A percentile compares a stretch with the other conserved stretches of the same genome.
Evolutionary conservation across 83 land plant species (phyloP).

Genomic region (Picea abies): DNA sequence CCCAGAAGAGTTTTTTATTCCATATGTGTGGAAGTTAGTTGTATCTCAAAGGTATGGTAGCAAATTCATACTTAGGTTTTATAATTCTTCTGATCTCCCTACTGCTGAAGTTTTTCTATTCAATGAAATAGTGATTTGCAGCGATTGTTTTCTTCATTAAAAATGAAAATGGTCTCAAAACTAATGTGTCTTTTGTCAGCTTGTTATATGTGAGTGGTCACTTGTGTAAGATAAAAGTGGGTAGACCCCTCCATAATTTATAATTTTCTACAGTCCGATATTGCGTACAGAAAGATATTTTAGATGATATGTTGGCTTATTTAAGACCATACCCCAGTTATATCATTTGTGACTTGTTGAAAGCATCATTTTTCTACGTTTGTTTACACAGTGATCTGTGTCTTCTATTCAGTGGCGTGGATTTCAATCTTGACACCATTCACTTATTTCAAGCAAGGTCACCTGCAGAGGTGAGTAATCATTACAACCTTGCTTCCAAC

Average conservation of each 20-base stretch:
- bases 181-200: no score
- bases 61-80: no score
- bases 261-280: no score
- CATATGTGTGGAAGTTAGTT: slow-evolving; percentile 88
- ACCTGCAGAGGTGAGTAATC: slow-evolving; percentile 27
- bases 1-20: slow-evolving; percentile 94
- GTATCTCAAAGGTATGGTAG: slow-evolving; percentile 42
- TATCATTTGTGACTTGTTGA: not conserved
- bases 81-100: no score
- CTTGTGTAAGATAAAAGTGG: no score
- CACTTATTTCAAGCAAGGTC: slow-evolving; percentile 43
- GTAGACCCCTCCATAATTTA: no score
- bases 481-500: not conserved
- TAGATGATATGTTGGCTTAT: not conserved
- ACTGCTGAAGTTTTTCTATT: no score
- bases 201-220: no score
- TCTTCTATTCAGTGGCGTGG: slow-evolving; percentile 35
- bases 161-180: no score
- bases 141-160: no score
- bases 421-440: slow-evolving; percentile 39
- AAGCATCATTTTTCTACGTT: not conserved
- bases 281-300: not conserved
- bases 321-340: not conserved
- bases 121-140: no score
- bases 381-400: not conserved